phyloP scores from a whole-genome alignment of 1,139 yeast species.

The Yamadazyma diddensiae region DNA sequence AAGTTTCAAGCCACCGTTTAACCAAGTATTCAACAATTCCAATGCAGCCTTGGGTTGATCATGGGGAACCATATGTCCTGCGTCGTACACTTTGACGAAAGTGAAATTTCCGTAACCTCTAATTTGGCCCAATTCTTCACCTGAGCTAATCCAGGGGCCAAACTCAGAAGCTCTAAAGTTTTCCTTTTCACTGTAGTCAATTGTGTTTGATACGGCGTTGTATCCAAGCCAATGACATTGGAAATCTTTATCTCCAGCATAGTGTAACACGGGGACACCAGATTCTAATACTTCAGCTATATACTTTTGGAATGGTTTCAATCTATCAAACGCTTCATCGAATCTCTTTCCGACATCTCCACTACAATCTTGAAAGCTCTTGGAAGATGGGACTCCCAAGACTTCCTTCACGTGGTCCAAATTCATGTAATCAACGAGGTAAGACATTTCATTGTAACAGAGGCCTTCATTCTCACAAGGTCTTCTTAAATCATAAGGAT shows the following conservation, averaged over 20 bases:
- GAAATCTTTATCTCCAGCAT: slow-evolving; percentile 41
- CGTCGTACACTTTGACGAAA: slow-evolving; percentile 60
- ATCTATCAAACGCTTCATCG: slow-evolving; percentile 56
- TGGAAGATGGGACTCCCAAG: slow-evolving; percentile 57
- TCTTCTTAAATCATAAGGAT: slow-evolving; percentile 66
- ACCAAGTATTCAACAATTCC: slow-evolving; percentile 80
- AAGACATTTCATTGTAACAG: slow-evolving; percentile 59
- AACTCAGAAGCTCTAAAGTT: slow-evolving; percentile 25
- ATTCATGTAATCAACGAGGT: slow-evolving; percentile 59
- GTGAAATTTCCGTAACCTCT: slow-evolving; percentile 55
- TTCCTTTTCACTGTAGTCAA: slow-evolving; percentile 28
- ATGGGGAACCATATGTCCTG: slow-evolving; percentile 78
- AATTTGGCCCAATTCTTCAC: slow-evolving; percentile 55
- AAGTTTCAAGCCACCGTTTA: slow-evolving; percentile 24
- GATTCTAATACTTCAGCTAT: slow-evolving; percentile 57
- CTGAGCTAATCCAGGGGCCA: slow-evolving; percentile 35
- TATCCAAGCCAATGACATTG: slow-evolving; percentile 42
- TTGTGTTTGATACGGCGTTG: slow-evolving; percentile 32
- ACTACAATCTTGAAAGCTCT: slow-evolving; percentile 54
- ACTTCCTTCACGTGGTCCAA: slow-evolving; percentile 56
- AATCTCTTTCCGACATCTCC: slow-evolving; percentile 56
- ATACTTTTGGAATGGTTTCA: slow-evolving; percentile 62
- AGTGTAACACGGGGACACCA: slow-evolving; percentile 37
- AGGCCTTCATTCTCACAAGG: slow-evolving; percentile 49
- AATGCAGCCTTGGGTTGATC: slow-evolving; percentile 76